Percentiles rank a stretch among this genome's conserved stretches.
Conservation (phyloP, 1,139 yeast species). For the Saccharomyces pastorianus region DNA sequence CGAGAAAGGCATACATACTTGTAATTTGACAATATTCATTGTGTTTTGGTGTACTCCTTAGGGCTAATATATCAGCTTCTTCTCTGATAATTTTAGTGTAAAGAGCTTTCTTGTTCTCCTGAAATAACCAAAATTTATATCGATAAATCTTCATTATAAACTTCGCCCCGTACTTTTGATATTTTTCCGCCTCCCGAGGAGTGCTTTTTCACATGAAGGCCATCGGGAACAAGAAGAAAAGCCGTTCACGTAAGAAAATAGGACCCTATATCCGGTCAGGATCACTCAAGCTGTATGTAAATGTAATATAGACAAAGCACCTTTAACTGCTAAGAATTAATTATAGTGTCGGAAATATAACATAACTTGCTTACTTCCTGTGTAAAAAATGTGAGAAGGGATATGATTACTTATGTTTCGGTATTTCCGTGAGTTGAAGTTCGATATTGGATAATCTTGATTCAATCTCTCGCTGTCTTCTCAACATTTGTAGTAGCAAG, state of each 20-base stretch:
- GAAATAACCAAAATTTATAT: conserved; percentile 36
- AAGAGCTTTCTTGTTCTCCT: conserved; percentile 29
- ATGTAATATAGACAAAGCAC: neutral
- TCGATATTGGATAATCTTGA: neutral
- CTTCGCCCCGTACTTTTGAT: conserved; percentile 2
- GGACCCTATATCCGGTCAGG: neutral
- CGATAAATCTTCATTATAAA: conserved; percentile 20
- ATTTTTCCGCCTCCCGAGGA: neutral
- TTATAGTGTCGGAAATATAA: neutral
- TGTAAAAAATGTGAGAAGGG: neutral
- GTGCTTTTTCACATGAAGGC: neutral
- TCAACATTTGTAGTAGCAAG: neutral
- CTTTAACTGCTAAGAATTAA: neutral
- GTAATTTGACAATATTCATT: conserved; percentile 51
- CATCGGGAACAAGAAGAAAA: neutral
- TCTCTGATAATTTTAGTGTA: conserved; percentile 55
- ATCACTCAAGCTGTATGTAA: neutral
- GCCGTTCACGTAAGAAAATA: neutral
- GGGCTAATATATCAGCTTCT: conserved; percentile 77
- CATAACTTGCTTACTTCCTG: neutral
- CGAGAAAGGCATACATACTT: conserved; percentile 10
- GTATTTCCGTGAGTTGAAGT: neutral
- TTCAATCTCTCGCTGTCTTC: neutral
- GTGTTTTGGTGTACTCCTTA: conserved; percentile 71
- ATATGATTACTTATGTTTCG: neutral